Evolutionary conservation across 1,139 yeast genomes (phyloP).

Genomic region (Yamadazyma friedrichii): DNA sequence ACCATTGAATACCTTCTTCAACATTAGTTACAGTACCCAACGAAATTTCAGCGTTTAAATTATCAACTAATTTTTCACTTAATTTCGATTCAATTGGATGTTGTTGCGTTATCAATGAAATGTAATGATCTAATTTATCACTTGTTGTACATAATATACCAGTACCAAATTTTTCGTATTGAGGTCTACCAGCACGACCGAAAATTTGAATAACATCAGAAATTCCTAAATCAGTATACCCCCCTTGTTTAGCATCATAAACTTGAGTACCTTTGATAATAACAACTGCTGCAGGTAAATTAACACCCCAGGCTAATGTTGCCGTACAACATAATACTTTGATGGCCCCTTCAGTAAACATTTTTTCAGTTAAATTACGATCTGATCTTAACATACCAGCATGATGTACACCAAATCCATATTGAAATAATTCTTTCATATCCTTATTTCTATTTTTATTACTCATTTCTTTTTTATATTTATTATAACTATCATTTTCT

Average conservation of each 20-base stretch:
- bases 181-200: slow-evolving; percentile 99
- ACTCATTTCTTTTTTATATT: slow-evolving; percentile 63
- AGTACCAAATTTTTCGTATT: slow-evolving; percentile 87
- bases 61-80: slow-evolving; percentile 78
- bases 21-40: slow-evolving; percentile 93
- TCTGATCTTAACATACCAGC: slow-evolving; percentile 96
- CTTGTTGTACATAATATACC: slow-evolving; percentile 86
- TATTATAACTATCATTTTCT: slow-evolving; percentile 42
- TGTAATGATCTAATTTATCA: slow-evolving; percentile 82
- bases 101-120: slow-evolving; percentile 85
- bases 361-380: slow-evolving; percentile 82
- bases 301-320: slow-evolving; percentile 99
- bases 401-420: slow-evolving; percentile 93
- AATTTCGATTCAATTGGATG: slow-evolving; percentile 93
- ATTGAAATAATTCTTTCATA: slow-evolving; percentile 71
- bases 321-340: slow-evolving; percentile 95
- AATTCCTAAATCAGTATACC: slow-evolving; percentile 88
- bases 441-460: slow-evolving; percentile 73
- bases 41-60: slow-evolving; percentile 93
- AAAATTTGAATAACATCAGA: slow-evolving; percentile 97
- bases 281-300: slow-evolving; percentile 96
- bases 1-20: slow-evolving; percentile 94
- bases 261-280: slow-evolving; percentile 95
- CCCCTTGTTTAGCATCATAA: slow-evolving; percentile 93
- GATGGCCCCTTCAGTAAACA: slow-evolving; percentile 83